Evolutionary conservation across 306 rosid genomes (phyloP), one percentile per base, ranked within the genome.

Genomic region (Rosa lucieae): DNA sequence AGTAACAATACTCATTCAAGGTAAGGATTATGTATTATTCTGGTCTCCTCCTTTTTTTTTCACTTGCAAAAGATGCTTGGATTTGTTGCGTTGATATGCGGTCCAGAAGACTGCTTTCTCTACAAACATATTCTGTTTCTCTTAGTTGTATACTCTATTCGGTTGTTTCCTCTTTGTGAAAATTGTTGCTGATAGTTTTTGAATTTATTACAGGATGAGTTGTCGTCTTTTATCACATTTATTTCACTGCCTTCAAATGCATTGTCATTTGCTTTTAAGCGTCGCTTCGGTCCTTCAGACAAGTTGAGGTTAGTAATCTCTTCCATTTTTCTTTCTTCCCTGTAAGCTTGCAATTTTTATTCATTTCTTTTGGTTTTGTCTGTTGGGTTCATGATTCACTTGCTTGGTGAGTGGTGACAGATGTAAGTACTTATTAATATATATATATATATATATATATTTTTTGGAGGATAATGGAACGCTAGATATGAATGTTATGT

Each of bases 191-290:
- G 63, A 78, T 53, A 53, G 26, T 8, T 32, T 80, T 85, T 75
- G 77, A 80, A 72, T 69, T 73, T 59, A 32, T 77, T 88, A 87
- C 90, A 94, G 99, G 99, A 95, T 59, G 96, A 90, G 10, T 87
- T 89, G 85, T 52, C 92, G 88, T 86, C 99, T 56, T 89, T 92
- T 85, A 91, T 92, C 78, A 98, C 99, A 26, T 42, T 81, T 65
- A 23, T 95, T 51, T 87, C 89, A 39, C 86, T 92, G 63, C 97
- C 99, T 66, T 95, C 98, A 46, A 95, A 93, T 89, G 91, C 92
- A 39, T 47, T 91, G 17, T 88, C 99, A 17, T 87, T 89, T 81
- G 97, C 99, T 40, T 91, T 95, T 82, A 92, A 95, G 87, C 99
- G 98, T 67, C 89, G 83, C 70, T 80, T 95, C 70, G 81, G 90